Percentiles rank a stretch among this genome's conserved stretches.
phyloP scores from a whole-genome alignment of 176 grass and related monocot genomes.

The Aegilops bicornis region DNA sequence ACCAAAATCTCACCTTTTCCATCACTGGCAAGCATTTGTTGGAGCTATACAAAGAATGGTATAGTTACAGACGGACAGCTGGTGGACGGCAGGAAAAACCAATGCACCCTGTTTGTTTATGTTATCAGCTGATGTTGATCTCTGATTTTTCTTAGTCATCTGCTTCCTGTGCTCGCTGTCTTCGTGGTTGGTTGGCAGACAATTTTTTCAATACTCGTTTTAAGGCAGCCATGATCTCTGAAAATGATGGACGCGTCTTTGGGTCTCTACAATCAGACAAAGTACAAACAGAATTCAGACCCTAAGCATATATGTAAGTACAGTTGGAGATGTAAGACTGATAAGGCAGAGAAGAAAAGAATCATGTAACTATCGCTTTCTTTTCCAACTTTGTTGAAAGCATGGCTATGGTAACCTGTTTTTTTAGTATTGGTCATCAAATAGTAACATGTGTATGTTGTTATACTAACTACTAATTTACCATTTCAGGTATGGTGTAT shows the following conservation, averaged over 20 bases:
- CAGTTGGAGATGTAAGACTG: background rate
- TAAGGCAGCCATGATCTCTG: constrained; percentile 79
- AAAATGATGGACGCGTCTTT: constrained; percentile 80
- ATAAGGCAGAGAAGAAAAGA: background rate
- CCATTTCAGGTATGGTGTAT: background rate
- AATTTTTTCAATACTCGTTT: constrained; percentile 70
- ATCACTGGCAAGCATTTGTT: constrained; percentile 12
- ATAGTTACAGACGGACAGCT: constrained; percentile 50
- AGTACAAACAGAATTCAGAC: background rate
- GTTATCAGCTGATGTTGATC: constrained; percentile 29
- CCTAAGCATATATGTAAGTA: background rate
- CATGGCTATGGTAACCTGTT: background rate
- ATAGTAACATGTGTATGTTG: background rate
- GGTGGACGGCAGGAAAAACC: constrained; percentile 1
- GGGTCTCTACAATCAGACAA: constrained; percentile 63
- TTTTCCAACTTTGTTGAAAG: background rate
- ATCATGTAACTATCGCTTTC: background rate
- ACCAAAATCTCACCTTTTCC: constrained; percentile 22
- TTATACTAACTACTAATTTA: background rate
- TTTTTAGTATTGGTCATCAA: background rate
- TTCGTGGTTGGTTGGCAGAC: constrained; percentile 49
- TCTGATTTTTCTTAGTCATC: constrained; percentile 36
- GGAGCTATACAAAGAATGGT: constrained; percentile 62
- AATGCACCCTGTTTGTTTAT: constrained; percentile 2
- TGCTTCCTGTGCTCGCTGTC: constrained; percentile 43